These are phyloP conservation scores for Whalleya microplaca DNA, from an alignment of 2,329 filamentous ascomycete species.

Conservation along the genomic window DNA sequence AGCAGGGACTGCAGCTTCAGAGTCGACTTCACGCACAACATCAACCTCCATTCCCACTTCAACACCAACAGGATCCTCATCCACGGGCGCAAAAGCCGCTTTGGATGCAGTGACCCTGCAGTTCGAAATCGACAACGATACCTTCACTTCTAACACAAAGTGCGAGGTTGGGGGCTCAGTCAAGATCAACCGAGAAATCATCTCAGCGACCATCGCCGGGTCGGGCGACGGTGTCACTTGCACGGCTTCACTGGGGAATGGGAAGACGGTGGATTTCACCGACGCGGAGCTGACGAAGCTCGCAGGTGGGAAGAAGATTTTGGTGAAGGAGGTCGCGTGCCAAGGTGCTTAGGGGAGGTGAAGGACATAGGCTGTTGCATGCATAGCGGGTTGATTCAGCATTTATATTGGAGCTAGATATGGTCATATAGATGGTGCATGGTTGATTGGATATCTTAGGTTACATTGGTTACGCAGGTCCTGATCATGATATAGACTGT, in stretches of 20 bases:
- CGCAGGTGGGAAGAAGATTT: not conserved
- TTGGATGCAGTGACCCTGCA: not conserved
- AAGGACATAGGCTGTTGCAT: too few species aligned
- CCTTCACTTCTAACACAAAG: not conserved
- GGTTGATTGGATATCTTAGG: not conserved
- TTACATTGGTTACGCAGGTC: not conserved
- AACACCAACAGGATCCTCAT: not conserved
- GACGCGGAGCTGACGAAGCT: not conserved
- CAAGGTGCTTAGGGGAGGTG: too few species aligned
- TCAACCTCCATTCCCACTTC: not conserved
- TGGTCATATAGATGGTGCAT: not conserved
- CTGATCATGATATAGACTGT: too few species aligned
- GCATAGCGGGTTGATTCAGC: too few species aligned
- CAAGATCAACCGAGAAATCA: not conserved
- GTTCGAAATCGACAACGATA: not conserved
- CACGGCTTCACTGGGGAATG: not conserved
- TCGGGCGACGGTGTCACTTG: not conserved
- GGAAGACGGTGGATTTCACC: not conserved
- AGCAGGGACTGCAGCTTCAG: not conserved
- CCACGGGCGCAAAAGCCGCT: too few species aligned
- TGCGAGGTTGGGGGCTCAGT: not conserved
- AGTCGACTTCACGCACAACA: not conserved
- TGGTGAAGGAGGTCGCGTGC: not conserved
- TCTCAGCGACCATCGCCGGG: not conserved
- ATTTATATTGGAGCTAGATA: too few species aligned